Conservation (phyloP, 441 rosid species). For the Mallotus japonicus region DNA sequence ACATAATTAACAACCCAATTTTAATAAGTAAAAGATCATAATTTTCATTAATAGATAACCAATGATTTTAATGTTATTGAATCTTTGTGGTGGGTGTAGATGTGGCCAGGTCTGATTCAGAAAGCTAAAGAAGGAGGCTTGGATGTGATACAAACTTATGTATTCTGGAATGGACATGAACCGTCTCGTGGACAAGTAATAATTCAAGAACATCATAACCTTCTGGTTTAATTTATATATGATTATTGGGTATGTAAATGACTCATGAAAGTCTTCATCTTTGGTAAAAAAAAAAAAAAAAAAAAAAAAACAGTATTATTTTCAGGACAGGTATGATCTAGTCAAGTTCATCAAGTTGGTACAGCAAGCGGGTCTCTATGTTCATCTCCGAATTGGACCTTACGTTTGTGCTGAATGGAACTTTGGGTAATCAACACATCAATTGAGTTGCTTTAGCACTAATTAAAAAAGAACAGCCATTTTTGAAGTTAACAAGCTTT, state of each 20-base stretch:
- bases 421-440: slow-evolving; percentile 53
- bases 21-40: no score
- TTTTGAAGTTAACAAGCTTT: neutral
- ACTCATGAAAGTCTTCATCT: neutral
- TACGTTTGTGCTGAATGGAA: slow-evolving; percentile 97
- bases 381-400: slow-evolving; percentile 91
- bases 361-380: slow-evolving; percentile 83
- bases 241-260: neutral
- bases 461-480: slow-evolving; percentile 29
- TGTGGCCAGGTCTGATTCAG: slow-evolving; percentile 76
- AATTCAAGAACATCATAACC: slow-evolving; percentile 2
- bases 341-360: slow-evolving; percentile 82
- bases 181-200: slow-evolving; percentile 69
- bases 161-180: slow-evolving; percentile 87
- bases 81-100: slow-evolving; percentile 30
- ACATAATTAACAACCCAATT: no score
- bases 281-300: neutral
- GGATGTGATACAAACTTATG: slow-evolving; percentile 79
- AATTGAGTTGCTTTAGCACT: neutral
- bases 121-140: slow-evolving; percentile 84
- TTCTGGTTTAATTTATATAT: neutral
- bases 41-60: neutral
- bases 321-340: slow-evolving; percentile 76
- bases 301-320: slow-evolving; percentile 54
- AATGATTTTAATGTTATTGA: neutral